phyloP scores from a whole-genome alignment of 1,284 basidiomycete genomes.

The Moesziomyces globuligerus region DNA sequence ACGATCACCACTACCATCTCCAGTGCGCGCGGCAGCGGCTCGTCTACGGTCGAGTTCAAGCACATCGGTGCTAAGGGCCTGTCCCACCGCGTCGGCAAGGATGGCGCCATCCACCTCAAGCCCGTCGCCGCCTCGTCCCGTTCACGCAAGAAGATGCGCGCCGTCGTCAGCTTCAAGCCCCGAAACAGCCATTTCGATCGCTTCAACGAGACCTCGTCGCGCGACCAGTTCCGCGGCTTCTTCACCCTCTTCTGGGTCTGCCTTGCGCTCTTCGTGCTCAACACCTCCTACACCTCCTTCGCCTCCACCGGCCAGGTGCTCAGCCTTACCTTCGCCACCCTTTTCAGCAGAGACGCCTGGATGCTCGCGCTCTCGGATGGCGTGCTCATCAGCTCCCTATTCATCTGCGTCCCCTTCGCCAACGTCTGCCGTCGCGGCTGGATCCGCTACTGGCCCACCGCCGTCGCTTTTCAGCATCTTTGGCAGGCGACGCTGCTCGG shows the following conservation, averaged over 20 bases:
- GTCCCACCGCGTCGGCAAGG: conserved; percentile 45
- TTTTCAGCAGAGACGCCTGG: conserved; percentile 87
- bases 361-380: conserved; percentile 86
- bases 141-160: conserved; percentile 48
- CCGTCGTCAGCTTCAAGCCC: conserved; percentile 58
- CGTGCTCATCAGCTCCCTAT: conserved; percentile 80
- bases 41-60: conserved; percentile 40
- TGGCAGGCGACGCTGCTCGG: conserved; percentile 56
- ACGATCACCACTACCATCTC: conserved; percentile 52
- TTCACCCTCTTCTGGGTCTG: conserved; percentile 66
- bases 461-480: conserved; percentile 50
- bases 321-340: conserved; percentile 80
- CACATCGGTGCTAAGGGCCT: conserved; percentile 51
- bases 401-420: conserved; percentile 80
- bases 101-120: conserved; percentile 52
- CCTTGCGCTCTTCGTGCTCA: conserved; percentile 60
- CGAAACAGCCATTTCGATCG: conserved; percentile 55
- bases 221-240: conserved; percentile 63
- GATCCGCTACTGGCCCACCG: conserved; percentile 71
- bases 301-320: conserved; percentile 77
- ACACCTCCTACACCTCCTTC: conserved; percentile 58
- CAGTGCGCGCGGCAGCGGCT: conserved; percentile 25
- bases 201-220: conserved; percentile 45
- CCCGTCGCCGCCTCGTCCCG: conserved; percentile 40
- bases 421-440: conserved; percentile 48